Base-by-base conservation (phyloP, 2,329 filamentous ascomycete species). In the Epicoccum nigrum region DNA sequence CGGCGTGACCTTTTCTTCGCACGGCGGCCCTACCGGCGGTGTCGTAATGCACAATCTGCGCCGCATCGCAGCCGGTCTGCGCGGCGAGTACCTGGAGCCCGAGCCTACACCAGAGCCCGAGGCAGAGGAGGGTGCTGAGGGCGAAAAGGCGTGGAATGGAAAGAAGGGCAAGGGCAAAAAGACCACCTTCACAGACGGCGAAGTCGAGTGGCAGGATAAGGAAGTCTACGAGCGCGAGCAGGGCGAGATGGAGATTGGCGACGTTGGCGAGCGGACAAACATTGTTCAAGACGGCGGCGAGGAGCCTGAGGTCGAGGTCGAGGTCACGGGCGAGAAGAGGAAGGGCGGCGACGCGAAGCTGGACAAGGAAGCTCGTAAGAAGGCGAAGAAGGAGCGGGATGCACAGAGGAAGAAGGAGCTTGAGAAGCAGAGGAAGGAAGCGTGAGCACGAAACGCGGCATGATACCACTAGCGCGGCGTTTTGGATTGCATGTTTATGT, bases 341-440 rank as follows among this genome's bases (percentile, higher is more conserved):
- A 63, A 61, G 47, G 54, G 35, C 69, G 86, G 90, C 55, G 80
- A 82, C 54, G 79, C 79, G 62, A 83, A 83, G 68, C 73, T 80
- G 16, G 76, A 77, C 47, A 40, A 48, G 30, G 40, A 43, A 13
- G 67, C 80, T 46, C 75, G 81, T 55, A 84, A 69, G 52, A 81
- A 84, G 75, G 67, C 70, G 23, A 75, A 79, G 63, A 82, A 84
- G 57, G 79, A 77, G 54, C 76, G 78, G 62, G 73, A 74, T 49
- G 71, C 76, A 60, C 76, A 76, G 41, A 71, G 79, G 65, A 73
- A 71, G 64, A 60, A 58, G 31, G 65, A 76, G 33, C 70, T 67
- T 28, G 67, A 68, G 45, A 62, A 70, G 51, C 60, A 67, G 61
- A 67, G 57, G 54, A 60, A 62, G 23, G 54, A 64, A 33, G 56